These are phyloP conservation scores for Debaryomyces sp. DNA, from an alignment of 1,139 yeast species.

Conservation along the genomic window DNA sequence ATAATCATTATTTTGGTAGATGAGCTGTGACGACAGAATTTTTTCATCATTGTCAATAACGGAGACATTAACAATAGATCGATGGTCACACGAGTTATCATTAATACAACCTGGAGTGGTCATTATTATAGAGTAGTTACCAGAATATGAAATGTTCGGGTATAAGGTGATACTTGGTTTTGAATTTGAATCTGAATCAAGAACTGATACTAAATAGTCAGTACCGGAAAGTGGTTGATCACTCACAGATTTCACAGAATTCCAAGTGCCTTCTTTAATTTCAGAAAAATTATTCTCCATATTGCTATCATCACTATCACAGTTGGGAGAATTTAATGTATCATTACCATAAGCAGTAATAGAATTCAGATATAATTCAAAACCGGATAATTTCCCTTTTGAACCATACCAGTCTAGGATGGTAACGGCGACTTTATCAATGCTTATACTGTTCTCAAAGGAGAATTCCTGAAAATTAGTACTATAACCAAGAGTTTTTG, in stretches of 20 bases:
- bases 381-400: conserved; percentile 69
- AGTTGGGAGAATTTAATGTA: conserved; percentile 67
- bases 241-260: conserved; percentile 27
- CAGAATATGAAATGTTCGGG: conserved; percentile 74
- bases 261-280: conserved; percentile 35
- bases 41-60: conserved; percentile 53
- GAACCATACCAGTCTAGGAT: conserved; percentile 71
- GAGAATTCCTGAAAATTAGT: conserved; percentile 74
- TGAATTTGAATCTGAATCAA: conserved; percentile 22
- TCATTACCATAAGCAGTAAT: conserved; percentile 72
- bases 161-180: conserved; percentile 53
- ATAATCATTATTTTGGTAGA: conserved; percentile 79
- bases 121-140: conserved; percentile 70
- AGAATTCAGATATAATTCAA: conserved; percentile 70
- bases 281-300: conserved; percentile 37
- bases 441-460: conserved; percentile 70
- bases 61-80: conserved; percentile 82
- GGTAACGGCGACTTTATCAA: conserved; percentile 64
- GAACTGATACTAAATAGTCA: conserved; percentile 32
- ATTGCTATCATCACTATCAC: conserved; percentile 37
- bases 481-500: conserved; percentile 52
- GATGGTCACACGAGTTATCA: conserved; percentile 66
- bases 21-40: conserved; percentile 38
- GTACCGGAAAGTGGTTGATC: conserved; percentile 20
- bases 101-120: conserved; percentile 85